Evolutionary conservation across 306 rosid genomes (phyloP), one percentile per base, ranked within the genome.

Genomic region (Fagus crenata): DNA sequence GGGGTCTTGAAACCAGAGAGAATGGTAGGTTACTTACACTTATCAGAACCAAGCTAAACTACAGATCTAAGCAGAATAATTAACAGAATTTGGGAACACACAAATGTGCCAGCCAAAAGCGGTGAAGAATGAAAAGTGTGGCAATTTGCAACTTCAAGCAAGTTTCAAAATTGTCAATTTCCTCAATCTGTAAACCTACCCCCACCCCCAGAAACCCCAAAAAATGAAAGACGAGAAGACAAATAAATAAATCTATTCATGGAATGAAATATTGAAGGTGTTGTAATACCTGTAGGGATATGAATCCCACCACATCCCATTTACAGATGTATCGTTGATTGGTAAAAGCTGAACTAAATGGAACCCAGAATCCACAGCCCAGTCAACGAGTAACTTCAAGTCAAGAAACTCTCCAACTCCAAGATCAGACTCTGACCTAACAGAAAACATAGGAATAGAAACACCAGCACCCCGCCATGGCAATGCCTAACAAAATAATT

Each of bases 391-490:
- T 71, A 92, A 80, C 85, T 92, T 95, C 67, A 95, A 92, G 87
- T 92, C 98, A 81, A 92, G 93, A 85, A 95, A 92, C 96, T 95
- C 98, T 79, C 98, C 98, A 82, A 92, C 98, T 82, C 98, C 98
- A 28, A 95, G 88, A 87, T 88, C 97, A 72, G 76, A 80, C 82
- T 95, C 97, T 40, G 98, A 89, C 84, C 97, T 89, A 77, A 95
- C 77, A 79, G 98, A 92, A 80, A 95, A 95, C 97, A 95, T 88
- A 75, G 98, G 98, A 49, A 95, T 80, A 33, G 98, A 91, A 79
- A 90, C 91, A 1, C 98, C 98, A 76, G 97, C 96, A 80, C 97
- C 98, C 53, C 97, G 88, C 98, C 98, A 95, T 69, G 97, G 88
- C 1, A 83, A 81, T 84, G 87, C 98, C 98, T 95, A 76, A 76